Base-by-base conservation (phyloP, 306 rosid species). In the Ammopiptanthus mongolicus region DNA sequence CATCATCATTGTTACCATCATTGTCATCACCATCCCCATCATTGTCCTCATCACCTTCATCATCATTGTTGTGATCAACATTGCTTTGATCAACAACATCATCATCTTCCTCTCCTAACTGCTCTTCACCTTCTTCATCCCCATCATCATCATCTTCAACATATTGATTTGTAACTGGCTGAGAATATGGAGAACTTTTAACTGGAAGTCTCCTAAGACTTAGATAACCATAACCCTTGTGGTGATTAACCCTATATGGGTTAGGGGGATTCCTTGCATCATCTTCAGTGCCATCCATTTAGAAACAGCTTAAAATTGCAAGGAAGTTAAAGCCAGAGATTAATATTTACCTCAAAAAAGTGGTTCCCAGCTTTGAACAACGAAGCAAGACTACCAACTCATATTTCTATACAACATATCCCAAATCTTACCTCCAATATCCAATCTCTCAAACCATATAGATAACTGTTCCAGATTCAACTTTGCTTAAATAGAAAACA, bases 251-350 rank as follows among this genome's bases (percentile, higher is more conserved):
- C 51, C 77, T 86, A 74, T 86, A 81, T 19, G 81, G 65, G 36
- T 78, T 78, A 31, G 84, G 57, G 44, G 85, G 79, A 82, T 87
- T 85, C 82, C 87, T 84, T 25, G 82, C 96, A 23, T 25, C 28
- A 79, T 86, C 91, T 78, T 88, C 92, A 17, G 78, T 84, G 74
- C 85, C 97, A 72, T 89, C 98, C 98, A 93, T 93, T 81, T 66
- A 53, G 21, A 48, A 80, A 66, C 46, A 75, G 41, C 68, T 0
- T 70, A 52, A 22, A 50, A 78, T 22, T 57, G 46, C 34, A 71
- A 58, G 72, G 3, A 25, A 0, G 28, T 25, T 25, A 25, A 25
- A 25, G 28, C 28, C 28, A 25, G 28, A 25, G 28, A n/a, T n/a
- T n/a, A n/a, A n/a, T n/a, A n/a, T n/a, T n/a, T n/a, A n/a, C n/a